These are phyloP conservation scores for Fusarium sp. DNA, from an alignment of 2,329 filamentous ascomycete genomes.

Conservation along the genomic window DNA sequence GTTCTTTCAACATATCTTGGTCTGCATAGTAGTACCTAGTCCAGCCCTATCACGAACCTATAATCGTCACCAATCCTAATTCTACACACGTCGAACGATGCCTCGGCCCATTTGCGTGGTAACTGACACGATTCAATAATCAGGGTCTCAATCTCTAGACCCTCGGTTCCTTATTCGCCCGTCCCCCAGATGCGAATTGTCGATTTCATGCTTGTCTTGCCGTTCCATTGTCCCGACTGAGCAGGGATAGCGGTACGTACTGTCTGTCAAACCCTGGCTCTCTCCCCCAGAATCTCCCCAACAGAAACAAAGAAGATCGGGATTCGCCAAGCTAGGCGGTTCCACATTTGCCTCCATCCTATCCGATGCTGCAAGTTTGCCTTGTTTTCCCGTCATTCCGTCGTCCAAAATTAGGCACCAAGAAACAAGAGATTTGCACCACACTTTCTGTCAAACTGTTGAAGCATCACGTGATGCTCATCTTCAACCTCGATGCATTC, in stretches of 20 bases:
- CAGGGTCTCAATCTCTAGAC: conserved; percentile 11
- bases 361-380: conserved; percentile 3
- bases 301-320: conserved; percentile 48
- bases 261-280: conserved; percentile 14
- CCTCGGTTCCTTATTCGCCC: conserved; percentile 1
- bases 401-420: conserved; percentile 16
- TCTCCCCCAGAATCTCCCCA: conserved; percentile 47
- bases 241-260: conserved; percentile 30
- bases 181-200: conserved; percentile 12
- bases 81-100: conserved; percentile 38
- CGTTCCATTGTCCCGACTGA: conserved; percentile 37
- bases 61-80: neutral
- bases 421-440: neutral
- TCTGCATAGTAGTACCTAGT: neutral
- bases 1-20: conserved; percentile 11
- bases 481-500: no score
- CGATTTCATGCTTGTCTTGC: conserved; percentile 10
- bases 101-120: conserved; percentile 43
- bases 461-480: conserved; percentile 25
- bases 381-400: conserved; percentile 3
- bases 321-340: conserved; percentile 39
- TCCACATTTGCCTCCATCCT: conserved; percentile 20
- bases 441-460: neutral
- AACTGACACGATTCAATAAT: conserved; percentile 31
- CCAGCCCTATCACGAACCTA: conserved; percentile 39